Percentiles rank a stretch among this genome's conserved stretches.
phyloP scores from a whole-genome alignment of 495 filamentous ascomycete genomes.

The Lophiostoma macrostomum region DNA sequence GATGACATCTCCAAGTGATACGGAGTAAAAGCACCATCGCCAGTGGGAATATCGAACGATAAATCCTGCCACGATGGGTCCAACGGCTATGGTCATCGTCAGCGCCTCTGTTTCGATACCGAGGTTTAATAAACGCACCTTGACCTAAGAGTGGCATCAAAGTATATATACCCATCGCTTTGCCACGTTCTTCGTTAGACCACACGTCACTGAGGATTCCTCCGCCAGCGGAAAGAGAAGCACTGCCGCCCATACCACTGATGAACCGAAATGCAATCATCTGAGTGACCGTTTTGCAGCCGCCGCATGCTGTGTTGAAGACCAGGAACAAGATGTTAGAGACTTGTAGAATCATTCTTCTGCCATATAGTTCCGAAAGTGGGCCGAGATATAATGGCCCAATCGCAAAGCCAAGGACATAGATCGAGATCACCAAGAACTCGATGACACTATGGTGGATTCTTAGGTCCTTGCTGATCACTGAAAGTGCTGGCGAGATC shows the following conservation, averaged over 20 bases:
- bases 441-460: conserved; percentile 53
- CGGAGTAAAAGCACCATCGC: conserved; percentile 61
- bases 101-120: too few relatives aligned
- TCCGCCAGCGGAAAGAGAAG: conserved; percentile 48
- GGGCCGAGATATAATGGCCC: conserved; percentile 22
- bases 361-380: conserved; percentile 21
- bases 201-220: conserved; percentile 56
- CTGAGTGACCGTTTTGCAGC: conserved; percentile 49
- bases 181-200: conserved; percentile 44
- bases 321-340: conserved; percentile 65
- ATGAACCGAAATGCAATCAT: conserved; percentile 59
- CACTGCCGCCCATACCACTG: conserved; percentile 49
- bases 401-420: conserved; percentile 10
- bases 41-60: conserved; percentile 53
- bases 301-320: conserved; percentile 57
- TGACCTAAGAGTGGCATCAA: conserved; percentile 52
- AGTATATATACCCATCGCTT: conserved; percentile 49
- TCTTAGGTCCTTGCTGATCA: conserved; percentile 57
- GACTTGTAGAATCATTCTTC: conserved; percentile 39
- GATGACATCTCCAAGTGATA: conserved; percentile 37
- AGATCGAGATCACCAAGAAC: conserved; percentile 56
- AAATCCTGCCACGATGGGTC: conserved; percentile 55
- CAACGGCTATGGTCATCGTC: too few relatives aligned
- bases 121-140: too few relatives aligned
- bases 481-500: conserved; percentile 61